Base-by-base conservation (phyloP, 148 eudicot genomes). In the Rhododendron henanense region DNA sequence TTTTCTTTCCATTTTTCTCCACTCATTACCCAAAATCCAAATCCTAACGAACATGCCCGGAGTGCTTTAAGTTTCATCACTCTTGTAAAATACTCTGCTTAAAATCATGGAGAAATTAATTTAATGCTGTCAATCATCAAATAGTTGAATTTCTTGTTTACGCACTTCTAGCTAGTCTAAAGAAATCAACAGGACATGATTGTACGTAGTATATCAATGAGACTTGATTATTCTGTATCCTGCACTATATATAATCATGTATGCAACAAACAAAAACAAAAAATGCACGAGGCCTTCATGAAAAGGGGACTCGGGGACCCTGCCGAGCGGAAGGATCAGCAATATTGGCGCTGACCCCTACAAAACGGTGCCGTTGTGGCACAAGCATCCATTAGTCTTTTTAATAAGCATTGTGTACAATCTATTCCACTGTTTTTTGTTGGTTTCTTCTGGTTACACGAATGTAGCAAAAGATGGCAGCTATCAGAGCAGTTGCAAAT, bases 401-500 rank as follows among this genome's bases (percentile, higher is more conserved):
- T 0, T 39, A 39, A 39, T 39, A 39, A 39, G 41, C 41, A 39
- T 39, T 39, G 41, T 39, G 41, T 39, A 39, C 41, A 0, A 5
- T 39, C 23, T 37, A 75, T 75, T 35, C 47, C 47, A 16, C 45
- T 2, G 81, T 14, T 79, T 71, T 10, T 61, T 63, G 23, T 63
- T 59, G 47, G 47, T 21, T 79, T 73, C 61, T 79, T 76, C 85
- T 84, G 6, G 94, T 92, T 23, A 90, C 87, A 1, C 91, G 89
- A 84, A 92, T 91, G 88, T 93, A 91, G 74, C 90, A 89, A 6
- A 84, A 10, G 48, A 92, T 71, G 80, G 93, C 90, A 81, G 90
- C 93, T 4, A 92, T 87, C 14, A 90, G 33, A 61, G 92, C 95
- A 1, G 86, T 80, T 0, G 90, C 94, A 31, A 92, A 89, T 2